Evolutionary conservation across 345 rosid species (phyloP).

Genomic region (Heritiera fomes): DNA sequence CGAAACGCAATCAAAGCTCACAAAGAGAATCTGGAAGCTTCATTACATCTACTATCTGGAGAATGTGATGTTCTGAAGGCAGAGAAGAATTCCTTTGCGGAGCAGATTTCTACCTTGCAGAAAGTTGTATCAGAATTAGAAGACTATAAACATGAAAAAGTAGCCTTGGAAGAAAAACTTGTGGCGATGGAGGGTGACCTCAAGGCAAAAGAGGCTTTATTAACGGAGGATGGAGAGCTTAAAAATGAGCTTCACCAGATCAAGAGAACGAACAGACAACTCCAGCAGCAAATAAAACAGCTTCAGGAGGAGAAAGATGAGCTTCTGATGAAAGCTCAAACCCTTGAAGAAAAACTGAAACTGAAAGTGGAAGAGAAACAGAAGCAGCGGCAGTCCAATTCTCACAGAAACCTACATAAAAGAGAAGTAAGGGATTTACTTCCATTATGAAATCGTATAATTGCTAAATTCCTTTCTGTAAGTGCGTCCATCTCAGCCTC

Average conservation of each 20-base stretch:
- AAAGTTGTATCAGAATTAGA: slow-evolving; percentile 38
- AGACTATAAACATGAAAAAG: slow-evolving; percentile 34
- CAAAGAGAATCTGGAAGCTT: slow-evolving; percentile 41
- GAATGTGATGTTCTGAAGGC: slow-evolving; percentile 42
- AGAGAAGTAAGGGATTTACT: slow-evolving; percentile 30
- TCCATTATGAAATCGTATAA: neutral
- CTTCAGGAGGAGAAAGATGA: slow-evolving; percentile 48
- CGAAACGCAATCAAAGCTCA: slow-evolving; percentile 28
- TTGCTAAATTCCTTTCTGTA: neutral
- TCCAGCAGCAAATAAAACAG: slow-evolving; percentile 39
- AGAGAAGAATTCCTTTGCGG: slow-evolving; percentile 35
- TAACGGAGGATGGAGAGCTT: slow-evolving; percentile 34
- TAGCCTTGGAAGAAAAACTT: slow-evolving; percentile 43
- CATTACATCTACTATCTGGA: slow-evolving; percentile 22
- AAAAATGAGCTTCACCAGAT: slow-evolving; percentile 40
- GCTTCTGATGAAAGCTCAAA: slow-evolving; percentile 28
- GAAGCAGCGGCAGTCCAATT: slow-evolving; percentile 24
- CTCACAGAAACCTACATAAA: slow-evolving; percentile 12
- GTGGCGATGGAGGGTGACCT: slow-evolving; percentile 34
- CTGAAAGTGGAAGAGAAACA: slow-evolving; percentile 37
- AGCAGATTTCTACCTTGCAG: slow-evolving; percentile 38
- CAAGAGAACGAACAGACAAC: slow-evolving; percentile 42
- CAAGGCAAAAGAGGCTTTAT: slow-evolving; percentile 29
- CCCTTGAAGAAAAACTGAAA: slow-evolving; percentile 48
- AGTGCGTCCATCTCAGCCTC: neutral